These are phyloP conservation scores for Pyronema domesticum DNA, from an alignment of 495 filamentous ascomycete species.

Conservation along the genomic window DNA sequence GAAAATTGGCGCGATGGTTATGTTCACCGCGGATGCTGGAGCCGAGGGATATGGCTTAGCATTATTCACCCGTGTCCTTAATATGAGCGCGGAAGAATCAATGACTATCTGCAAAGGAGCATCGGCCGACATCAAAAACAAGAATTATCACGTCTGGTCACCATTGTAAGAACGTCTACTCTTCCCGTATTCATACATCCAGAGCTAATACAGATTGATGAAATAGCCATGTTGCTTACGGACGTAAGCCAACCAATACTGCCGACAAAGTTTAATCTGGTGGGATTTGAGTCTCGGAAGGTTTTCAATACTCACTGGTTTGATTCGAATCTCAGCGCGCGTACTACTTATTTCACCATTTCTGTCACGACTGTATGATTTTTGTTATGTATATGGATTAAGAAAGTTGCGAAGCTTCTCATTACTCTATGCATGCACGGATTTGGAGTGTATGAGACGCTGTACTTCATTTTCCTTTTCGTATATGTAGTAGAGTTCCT, in stretches of 20 bases:
- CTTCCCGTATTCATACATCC: not conserved
- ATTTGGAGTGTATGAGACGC: no score
- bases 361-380: no score
- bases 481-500: no score
- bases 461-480: no score
- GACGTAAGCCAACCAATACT: not conserved
- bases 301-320: no score
- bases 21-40: not conserved
- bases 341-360: no score
- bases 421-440: no score
- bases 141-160: not conserved
- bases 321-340: no score
- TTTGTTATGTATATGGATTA: no score
- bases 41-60: not conserved
- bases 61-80: not conserved
- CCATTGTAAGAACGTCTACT: not conserved
- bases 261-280: no score
- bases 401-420: no score
- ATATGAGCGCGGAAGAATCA: constrained; percentile 1
- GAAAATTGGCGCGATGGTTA: not conserved
- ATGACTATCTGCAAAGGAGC: not conserved
- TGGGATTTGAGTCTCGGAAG: no score
- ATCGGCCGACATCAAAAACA: not conserved
- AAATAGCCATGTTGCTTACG: not conserved
- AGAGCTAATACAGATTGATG: not conserved